Base-by-base conservation (phyloP, 306 rosid genomes). In the Vigna angularis region DNA sequence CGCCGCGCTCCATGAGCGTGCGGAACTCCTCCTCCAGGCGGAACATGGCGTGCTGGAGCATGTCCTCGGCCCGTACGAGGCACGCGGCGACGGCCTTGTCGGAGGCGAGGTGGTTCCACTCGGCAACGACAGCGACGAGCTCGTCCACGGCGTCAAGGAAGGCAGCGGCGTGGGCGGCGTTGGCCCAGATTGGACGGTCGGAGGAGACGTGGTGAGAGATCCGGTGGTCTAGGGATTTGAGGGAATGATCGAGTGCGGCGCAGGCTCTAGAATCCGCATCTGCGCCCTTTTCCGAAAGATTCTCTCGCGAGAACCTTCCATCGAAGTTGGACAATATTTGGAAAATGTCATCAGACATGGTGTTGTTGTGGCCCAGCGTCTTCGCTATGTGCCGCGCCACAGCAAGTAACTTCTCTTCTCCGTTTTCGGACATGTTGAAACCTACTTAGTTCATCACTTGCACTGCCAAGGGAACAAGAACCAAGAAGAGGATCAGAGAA, bases 341-440 rank as follows among this genome's bases (percentile, higher is more conserved):
- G 11, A 95, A 80, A 34, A 95, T 93, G 85, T 95, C 99, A 81
- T 91, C 97, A 1, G 96, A 91, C 97, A 91, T 95, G 62, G 83
- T 81, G 61, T 74, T 90, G 79, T 95, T 89, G 61, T 80, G 87
- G 30, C 97, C 99, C 22, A 95, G 85, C 6, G 99, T 93, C 73
- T 91, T 95, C 15, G 99, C 99, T 70, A 95, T 91, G 91, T 95
- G 99, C 49, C 99, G 91, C 76, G 96, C 99, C 75, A 95, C 82
- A 26, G 98, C 98, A 11, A 95, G 69, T 66, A 90, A 74, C 66
- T 95, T 95, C 90, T 93, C 98, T 81, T 95, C 99, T 5, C 99
- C 99, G 82, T 90, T 95, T 76, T 93, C 98, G 18, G 91, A 93
- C 98, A 95, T 95, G 0, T 65, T 79, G 9, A 34, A 44, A 18